phyloP scores from a whole-genome alignment of 768 basidiomycete species.

The Coprinopsis cinerea region DNA sequence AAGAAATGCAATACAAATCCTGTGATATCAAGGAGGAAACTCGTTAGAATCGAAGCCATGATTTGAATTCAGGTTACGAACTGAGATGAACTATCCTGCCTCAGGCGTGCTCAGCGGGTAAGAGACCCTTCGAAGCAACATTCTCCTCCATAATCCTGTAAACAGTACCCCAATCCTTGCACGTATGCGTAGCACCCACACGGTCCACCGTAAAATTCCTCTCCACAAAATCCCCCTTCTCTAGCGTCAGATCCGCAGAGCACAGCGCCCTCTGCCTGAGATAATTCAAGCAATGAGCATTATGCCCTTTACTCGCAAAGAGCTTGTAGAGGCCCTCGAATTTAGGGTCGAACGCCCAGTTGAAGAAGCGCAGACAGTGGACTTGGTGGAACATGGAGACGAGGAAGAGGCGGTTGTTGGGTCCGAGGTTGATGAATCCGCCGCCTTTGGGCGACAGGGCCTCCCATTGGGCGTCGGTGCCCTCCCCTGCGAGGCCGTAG shows the following conservation, averaged over 20 bases:
- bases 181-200: conserved; percentile 22
- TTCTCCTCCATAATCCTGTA: conserved; percentile 13
- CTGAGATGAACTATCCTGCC: too few species aligned
- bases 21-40: too few species aligned
- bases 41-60: too few species aligned
- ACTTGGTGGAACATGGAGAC: conserved; percentile 33
- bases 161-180: conserved; percentile 23
- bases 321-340: conserved; percentile 5
- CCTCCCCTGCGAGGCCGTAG: conserved; percentile 18
- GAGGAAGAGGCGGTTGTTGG: conserved; percentile 22
- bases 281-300: conserved; percentile 36
- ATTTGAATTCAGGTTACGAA: too few species aligned
- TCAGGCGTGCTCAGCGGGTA: too few species aligned
- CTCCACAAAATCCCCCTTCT: conserved; percentile 24
- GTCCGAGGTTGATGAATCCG: conserved; percentile 20
- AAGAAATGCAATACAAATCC: too few species aligned
- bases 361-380: conserved; percentile 29
- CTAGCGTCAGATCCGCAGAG: conserved; percentile 33
- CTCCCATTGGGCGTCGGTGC: conserved; percentile 26
- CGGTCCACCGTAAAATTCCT: conserved; percentile 20
- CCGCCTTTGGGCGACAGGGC: conserved; percentile 16
- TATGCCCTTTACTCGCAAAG: conserved; percentile 13
- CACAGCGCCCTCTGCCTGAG: conserved; percentile 33
- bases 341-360: conserved; percentile 13
- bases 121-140: too few species aligned